Percentiles rank a stretch among this genome's conserved stretches.
Conservation (phyloP, 2,329 filamentous ascomycete species). For the Corinectria fuckeliana region DNA sequence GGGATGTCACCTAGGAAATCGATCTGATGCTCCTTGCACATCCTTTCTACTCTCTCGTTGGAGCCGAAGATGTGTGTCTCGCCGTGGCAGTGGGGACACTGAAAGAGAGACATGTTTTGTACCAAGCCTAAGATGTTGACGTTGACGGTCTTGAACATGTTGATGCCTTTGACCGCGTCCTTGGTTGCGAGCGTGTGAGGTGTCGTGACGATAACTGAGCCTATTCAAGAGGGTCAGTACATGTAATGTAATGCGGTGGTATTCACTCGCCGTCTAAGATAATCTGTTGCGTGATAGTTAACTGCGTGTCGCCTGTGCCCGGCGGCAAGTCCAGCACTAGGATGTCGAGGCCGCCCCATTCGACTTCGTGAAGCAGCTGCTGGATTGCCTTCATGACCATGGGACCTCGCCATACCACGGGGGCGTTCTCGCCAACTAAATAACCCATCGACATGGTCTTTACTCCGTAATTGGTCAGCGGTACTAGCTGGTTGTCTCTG, state of each 20-base stretch:
- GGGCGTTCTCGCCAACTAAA: conserved; percentile 77
- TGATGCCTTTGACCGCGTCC: conserved; percentile 89
- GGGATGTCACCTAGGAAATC: conserved; percentile 89
- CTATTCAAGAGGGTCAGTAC: conserved; percentile 45
- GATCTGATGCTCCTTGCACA: conserved; percentile 76
- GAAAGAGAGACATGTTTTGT: conserved; percentile 89
- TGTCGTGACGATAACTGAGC: conserved; percentile 86
- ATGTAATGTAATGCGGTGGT: too few relatives aligned
- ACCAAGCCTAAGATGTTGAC: conserved; percentile 86
- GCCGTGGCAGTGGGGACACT: conserved; percentile 78
- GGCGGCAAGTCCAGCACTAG: conserved; percentile 91
- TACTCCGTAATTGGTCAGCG: conserved; percentile 91
- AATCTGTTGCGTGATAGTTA: conserved; percentile 96
- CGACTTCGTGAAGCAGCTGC: conserved; percentile 92
- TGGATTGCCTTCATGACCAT: conserved; percentile 99
- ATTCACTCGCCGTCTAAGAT: conserved; percentile 73
- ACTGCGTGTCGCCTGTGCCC: conserved; percentile 92
- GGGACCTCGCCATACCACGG: conserved; percentile 92
- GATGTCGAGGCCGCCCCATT: conserved; percentile 89
- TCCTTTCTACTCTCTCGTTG: conserved; percentile 66
- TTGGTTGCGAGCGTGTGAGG: conserved; percentile 92
- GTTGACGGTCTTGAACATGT: conserved; percentile 88
- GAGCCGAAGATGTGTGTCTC: conserved; percentile 78
- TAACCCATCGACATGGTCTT: conserved; percentile 99
- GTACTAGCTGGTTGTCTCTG: conserved; percentile 79